Percentiles rank a stretch among this genome's conserved stretches.
Conservation (phyloP, 805 yeast species). For the Saturnispora halmiae region DNA sequence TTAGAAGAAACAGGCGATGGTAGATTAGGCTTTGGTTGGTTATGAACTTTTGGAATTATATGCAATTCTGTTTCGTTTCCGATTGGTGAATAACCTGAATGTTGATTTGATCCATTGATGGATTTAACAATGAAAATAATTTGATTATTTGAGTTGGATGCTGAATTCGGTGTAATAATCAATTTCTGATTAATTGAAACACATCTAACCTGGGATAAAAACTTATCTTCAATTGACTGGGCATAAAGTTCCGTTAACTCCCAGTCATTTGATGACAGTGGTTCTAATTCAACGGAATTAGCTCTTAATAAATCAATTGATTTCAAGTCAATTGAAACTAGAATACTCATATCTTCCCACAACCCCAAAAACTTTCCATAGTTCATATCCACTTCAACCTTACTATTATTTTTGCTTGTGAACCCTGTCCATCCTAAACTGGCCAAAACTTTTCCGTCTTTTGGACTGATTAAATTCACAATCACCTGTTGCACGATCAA, state of each 20-base stretch:
- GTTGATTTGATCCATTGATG: constrained; percentile 20
- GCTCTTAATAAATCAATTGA: constrained; percentile 25
- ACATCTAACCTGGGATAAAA: constrained; percentile 74
- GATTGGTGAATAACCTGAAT: constrained; percentile 29
- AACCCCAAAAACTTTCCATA: constrained; percentile 49
- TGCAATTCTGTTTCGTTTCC: constrained; percentile 32
- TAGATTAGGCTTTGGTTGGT: constrained; percentile 14
- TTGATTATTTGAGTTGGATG: constrained; percentile 37
- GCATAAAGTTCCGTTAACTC: constrained; percentile 82
- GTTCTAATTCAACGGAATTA: constrained; percentile 64
- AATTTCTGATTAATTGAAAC: constrained; percentile 50
- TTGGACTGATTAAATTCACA: constrained; percentile 23
- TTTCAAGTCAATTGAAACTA: constrained; percentile 37
- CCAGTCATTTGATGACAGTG: constrained; percentile 76
- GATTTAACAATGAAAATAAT: constrained; percentile 50
- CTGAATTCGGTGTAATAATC: constrained; percentile 65
- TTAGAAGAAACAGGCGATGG: constrained; percentile 12
- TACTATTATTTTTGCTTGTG: constrained; percentile 15
- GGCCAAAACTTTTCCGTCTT: constrained; percentile 14
- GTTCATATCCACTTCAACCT: constrained; percentile 56
- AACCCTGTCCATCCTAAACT: constrained; percentile 28
- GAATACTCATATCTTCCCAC: constrained; percentile 32
- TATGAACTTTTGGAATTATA: constrained; percentile 58
- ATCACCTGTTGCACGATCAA: constrained; percentile 34
- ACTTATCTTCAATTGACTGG: constrained; percentile 57